Evolutionary conservation across 2,329 filamentous ascomycete species (phyloP).

Genomic region (Scytalidium lignicola): DNA sequence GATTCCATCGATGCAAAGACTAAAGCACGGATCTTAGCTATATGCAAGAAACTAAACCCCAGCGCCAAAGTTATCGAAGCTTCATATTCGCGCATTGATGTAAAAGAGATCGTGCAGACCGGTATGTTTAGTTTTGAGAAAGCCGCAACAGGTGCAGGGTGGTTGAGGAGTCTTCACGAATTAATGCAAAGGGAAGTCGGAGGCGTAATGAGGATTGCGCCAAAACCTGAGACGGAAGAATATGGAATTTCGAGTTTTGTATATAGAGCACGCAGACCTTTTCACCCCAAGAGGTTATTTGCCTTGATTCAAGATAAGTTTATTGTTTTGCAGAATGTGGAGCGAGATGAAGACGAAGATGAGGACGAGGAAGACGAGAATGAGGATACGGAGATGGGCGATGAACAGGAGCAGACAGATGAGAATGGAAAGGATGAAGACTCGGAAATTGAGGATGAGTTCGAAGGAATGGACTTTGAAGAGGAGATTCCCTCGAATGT

Average conservation of each 20-base stretch:
- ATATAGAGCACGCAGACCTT: constrained; percentile 54
- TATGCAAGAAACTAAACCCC: constrained; percentile 61
- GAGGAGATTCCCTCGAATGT: constrained; percentile 4
- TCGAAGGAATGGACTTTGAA: constrained; percentile 2
- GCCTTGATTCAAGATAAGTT: constrained; percentile 38
- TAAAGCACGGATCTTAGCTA: constrained; percentile 41
- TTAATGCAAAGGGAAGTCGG: constrained; percentile 58
- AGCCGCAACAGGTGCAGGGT: constrained; percentile 61
- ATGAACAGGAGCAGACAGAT: constrained; percentile 20
- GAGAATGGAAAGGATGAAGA: constrained; percentile 15
- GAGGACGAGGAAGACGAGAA: constrained; percentile 24
- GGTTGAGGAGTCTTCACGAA: constrained; percentile 64
- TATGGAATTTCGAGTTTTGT: constrained; percentile 65
- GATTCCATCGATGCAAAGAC: constrained; percentile 31
- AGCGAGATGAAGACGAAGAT: constrained; percentile 21
- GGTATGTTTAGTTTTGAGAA: constrained; percentile 59
- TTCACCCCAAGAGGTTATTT: constrained; percentile 35
- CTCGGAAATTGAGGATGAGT: constrained; percentile 5
- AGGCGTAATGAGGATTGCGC: constrained; percentile 49
- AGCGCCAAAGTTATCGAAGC: constrained; percentile 59
- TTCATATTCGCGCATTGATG: constrained; percentile 48
- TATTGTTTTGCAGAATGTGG: constrained; percentile 32
- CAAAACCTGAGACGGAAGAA: constrained; percentile 67
- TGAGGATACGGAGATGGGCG: constrained; percentile 19
- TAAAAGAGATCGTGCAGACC: constrained; percentile 60